A percentile compares a stretch with the other conserved stretches of the same genome.
These are phyloP conservation scores for Aspergillus homomorphus DNA, from an alignment of 495 filamentous ascomycete genomes.

Conservation along the genomic window DNA sequence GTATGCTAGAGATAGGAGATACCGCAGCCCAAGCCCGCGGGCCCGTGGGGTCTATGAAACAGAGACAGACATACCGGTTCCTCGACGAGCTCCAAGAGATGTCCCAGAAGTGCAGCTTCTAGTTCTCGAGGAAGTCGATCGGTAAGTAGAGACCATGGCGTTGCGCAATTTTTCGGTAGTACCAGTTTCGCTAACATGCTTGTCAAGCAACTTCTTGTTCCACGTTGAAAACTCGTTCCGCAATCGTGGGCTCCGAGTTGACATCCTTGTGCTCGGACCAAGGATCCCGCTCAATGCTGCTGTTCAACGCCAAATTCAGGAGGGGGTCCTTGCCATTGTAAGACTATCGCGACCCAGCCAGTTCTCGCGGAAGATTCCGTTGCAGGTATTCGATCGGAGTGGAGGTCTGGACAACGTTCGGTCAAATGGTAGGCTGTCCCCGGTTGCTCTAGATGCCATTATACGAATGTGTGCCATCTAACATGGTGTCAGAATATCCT, in stretches of 20 bases:
- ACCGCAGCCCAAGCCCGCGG: conserved; percentile 67
- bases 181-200: conserved; percentile 1
- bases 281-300: conserved; percentile 72
- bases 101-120: conserved; percentile 92
- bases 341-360: conserved; percentile 69
- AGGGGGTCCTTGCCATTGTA: conserved; percentile 83
- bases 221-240: conserved; percentile 78
- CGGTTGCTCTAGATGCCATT: neutral
- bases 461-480: conserved; percentile 14
- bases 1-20: conserved; percentile 54
- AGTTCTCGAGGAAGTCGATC: conserved; percentile 72
- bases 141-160: conserved; percentile 38
- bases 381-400: conserved; percentile 83
- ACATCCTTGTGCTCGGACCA: conserved; percentile 74
- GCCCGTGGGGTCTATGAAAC: conserved; percentile 49
- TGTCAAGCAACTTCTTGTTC: conserved; percentile 65
- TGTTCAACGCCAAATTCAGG: conserved; percentile 77
- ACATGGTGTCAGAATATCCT: conserved; percentile 60
- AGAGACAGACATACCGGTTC: conserved; percentile 65
- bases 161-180: neutral
- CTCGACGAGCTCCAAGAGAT: conserved; percentile 67
- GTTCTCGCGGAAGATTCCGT: conserved; percentile 62
- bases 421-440: conserved; percentile 60
- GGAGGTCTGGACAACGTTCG: conserved; percentile 64
- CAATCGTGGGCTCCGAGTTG: conserved; percentile 64